Evolutionary conservation across 2,329 filamentous ascomycete species (phyloP), one percentile per base, ranked within the genome.

Genomic region (Lizonia empirigonia): DNA sequence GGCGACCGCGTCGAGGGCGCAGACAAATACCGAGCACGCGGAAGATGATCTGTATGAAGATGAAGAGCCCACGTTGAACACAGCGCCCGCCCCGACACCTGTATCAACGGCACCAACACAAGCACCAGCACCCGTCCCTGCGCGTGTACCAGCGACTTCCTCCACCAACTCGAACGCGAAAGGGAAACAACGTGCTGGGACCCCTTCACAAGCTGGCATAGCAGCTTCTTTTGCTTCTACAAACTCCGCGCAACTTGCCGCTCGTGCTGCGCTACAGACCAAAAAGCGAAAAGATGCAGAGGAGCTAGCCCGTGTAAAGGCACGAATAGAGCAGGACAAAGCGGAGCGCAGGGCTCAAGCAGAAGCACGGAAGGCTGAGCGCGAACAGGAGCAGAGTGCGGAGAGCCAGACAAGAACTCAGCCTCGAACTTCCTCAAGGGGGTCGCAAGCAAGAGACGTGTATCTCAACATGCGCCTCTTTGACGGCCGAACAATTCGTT

Each of bases 401-500:
- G 34, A 45, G 12, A 34, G 55, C 9, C 49, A 30, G 29, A 35
- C 38, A 6, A 52, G 53, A 34, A 45, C 27, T 9, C 52, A 40
- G 7, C 41, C 29, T 24, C 52, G 41, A 39, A 30, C 41, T 48
- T 65, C 59, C 29, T 69, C 65, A 49, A 60, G 46, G 38, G 64
- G 63, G 13, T 66, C 68, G 7, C 67, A 66, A 56, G 46, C 71
- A 62, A 60, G 62, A 50, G 59, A 61, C 7, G 68, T 74, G 10
- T 62, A 67, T 15, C 76, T 97, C 1, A 90, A 94, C 64, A 83
- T 96, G 15, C 84, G 92, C 7, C 78, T 96, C 0, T 89, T 95
- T 49, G 91, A 97, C 67, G 93, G 93, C 8, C 87, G 86, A 9
- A 91, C 86, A 1, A 82, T 97, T 15, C 85, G 91, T 32, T 82